Conservation (phyloP, 257 asterid species). For the Cinchona pubescens region DNA sequence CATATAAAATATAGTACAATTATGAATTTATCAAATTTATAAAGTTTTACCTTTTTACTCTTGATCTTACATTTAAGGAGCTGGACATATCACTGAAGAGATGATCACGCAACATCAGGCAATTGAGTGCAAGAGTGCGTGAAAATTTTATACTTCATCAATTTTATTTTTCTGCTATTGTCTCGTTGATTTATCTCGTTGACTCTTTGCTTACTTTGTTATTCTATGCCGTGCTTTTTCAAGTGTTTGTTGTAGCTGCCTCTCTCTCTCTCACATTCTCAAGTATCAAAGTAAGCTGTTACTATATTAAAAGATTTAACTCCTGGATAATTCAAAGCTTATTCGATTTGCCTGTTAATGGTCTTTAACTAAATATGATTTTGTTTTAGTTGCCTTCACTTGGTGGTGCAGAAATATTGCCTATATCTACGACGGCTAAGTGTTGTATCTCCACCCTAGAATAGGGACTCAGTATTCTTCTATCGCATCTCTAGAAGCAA, state of each 20-base stretch:
- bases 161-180: not conserved
- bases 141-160: not conserved
- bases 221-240: not conserved
- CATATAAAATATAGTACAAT: no score
- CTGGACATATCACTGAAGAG: slow-evolving; percentile 93
- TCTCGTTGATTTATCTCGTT: not conserved
- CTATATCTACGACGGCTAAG: no score
- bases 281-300: not conserved
- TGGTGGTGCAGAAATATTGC: no score
- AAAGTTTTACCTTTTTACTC: not conserved
- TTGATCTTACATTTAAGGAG: slow-evolving; percentile 72
- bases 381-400: not conserved
- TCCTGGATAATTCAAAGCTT: not conserved
- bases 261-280: not conserved
- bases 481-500: no score
- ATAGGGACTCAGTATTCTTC: no score
- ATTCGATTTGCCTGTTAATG: not conserved
- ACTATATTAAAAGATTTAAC: not conserved
- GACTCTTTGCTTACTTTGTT: not conserved
- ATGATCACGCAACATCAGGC: slow-evolving; percentile 87
- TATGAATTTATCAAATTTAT: no score
- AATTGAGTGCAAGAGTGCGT: slow-evolving; percentile 80
- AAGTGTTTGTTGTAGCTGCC: not conserved
- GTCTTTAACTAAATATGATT: not conserved
- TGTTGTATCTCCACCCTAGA: no score